Percentiles rank a stretch among this genome's conserved stretches.
phyloP scores from a whole-genome alignment of 2,329 filamentous ascomycete genomes.

The Claviceps sorghi region DNA sequence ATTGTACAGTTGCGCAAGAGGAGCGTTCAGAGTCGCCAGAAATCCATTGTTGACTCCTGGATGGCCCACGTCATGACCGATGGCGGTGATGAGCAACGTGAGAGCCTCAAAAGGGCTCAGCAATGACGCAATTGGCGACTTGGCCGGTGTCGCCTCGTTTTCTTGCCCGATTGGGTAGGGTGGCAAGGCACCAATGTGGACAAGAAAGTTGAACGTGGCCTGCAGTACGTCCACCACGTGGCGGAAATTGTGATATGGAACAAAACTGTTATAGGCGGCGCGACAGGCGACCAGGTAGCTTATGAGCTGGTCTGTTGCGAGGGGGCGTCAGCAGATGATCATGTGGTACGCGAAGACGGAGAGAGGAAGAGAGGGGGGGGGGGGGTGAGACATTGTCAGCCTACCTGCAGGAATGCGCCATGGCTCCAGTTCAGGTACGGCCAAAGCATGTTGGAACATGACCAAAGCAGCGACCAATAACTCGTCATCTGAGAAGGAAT shows the following conservation, averaged over 20 bases:
- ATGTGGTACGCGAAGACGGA: not conserved
- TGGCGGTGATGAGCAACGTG: conserved; percentile 83
- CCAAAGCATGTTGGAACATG: conserved; percentile 82
- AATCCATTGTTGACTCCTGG: conserved; percentile 98
- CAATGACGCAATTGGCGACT: conserved; percentile 56
- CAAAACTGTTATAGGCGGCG: conserved; percentile 89
- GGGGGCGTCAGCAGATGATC: conserved; percentile 23
- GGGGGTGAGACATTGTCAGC: conserved; percentile 12
- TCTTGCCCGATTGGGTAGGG: conserved; percentile 38
- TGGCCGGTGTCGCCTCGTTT: conserved; percentile 20
- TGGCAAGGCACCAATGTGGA: conserved; percentile 63
- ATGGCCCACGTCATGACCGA: conserved; percentile 94
- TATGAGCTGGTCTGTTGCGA: conserved; percentile 54
- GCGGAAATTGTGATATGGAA: conserved; percentile 95
- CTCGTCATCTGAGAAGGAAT: conserved; percentile 81
- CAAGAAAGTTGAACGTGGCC: conserved; percentile 78
- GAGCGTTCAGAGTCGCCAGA: conserved; percentile 78
- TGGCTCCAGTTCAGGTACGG: conserved; percentile 62
- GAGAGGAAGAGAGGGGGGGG: not conserved
- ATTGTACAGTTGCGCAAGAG: conserved; percentile 89
- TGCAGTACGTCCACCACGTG: conserved; percentile 95
- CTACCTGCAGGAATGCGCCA: conserved; percentile 69
- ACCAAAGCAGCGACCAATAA: conserved; percentile 69
- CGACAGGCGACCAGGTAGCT: conserved; percentile 79
- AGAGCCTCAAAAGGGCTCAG: conserved; percentile 79